Base-by-base conservation (phyloP, 225 moss, liverwort and hornwort species). In the Pseudoscleropodium purum region DNA sequence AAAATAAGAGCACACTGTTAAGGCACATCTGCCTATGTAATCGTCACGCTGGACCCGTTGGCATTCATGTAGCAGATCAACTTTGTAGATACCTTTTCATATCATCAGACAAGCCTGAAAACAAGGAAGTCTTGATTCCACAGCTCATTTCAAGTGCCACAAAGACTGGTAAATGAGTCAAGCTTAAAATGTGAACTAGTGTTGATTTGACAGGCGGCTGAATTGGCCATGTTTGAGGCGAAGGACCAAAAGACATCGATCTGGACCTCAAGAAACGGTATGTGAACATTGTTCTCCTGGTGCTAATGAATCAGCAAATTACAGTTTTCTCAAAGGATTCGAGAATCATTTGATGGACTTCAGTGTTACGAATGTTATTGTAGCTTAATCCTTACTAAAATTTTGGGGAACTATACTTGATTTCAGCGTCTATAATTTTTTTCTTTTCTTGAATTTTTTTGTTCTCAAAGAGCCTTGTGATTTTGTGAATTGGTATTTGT, bases 181-280 rank as follows among this genome's bases (percentile, higher is more conserved):
- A 54, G 86, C 70, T 83, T 89, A 49, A 67, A 82, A 61, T 70
- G n/a, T 70, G 63, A 76, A 74, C 31, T 85, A 26, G 72, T 87
- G 85, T 83, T 87, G 81, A 69, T 73, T 64, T 87, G 82, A 79
- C 93, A 96, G 96, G 96, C 91, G 87, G 94, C 91, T 83, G 96
- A 97, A 91, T 89, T 96, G 92, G 91, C 94, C 69, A 95, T 94
- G 93, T 95, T 97, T 78, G 96, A 96, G 87, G 96, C 96, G 52
- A 96, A 96, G 87, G 98, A 97, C 80, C 96, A 95, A 66, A 93
- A 94, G 88, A 91, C 96, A 75, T 47, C 47, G 47, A 47, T 90
- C 93, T 86, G 91, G 93, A 81, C 49, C 33, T 75, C 49, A 33
- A 31, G 33, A 13, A 49, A 75, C 4, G 5, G 10, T 4, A 75